Evolutionary conservation across 257 asterid genomes (phyloP), one percentile per base, ranked within the genome.

Genomic region (Nicotiana knightiana): DNA sequence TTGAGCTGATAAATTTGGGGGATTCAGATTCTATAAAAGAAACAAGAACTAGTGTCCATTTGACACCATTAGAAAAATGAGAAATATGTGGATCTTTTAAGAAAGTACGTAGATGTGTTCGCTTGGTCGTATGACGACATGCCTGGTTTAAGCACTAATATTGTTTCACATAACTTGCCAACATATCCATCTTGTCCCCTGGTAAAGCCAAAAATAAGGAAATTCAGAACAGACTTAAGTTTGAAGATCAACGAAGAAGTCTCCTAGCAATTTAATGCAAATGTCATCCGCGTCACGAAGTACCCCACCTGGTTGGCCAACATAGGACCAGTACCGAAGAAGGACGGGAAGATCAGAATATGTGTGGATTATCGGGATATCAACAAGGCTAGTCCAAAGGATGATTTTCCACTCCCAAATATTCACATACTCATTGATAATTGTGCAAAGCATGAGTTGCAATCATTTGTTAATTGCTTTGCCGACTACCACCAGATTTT

Each of bases 61-160:
- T 62, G 4, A 11, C 17, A 10, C 4, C 1, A 0, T 4, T 8
- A 6, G 9, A 26, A 26, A 10, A 0, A 0, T 0, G 28, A 26
- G 5, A 8, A 62, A 62, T 5, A 24, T 4, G 13, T 4, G 2
- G 1, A 26, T 62, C 1, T 10, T 10, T 62, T 62, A 3, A 62
- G 3, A 11, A 8, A 26, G 3, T 24, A 24, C 0, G n/a, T 11
- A 8, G 67, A 4, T 10, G 37, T 62, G 1, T 62, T 62, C 2
- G 9, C 18, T 24, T 26, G 0, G 35, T 11, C 18, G 4, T 24
- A 62, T 26, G 67, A 62, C 12, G 67, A 62, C 26, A 62, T 62
- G 1, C 33, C 17, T 0, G 18, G 18, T 26, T 1, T 62, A 62
- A 62, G 18, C 18, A 24, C 0, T 2, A 0, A 10, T 17, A 24